These are phyloP conservation scores for Penicillium argentinense DNA, from an alignment of 495 filamentous ascomycete genomes.

Conservation along the genomic window DNA sequence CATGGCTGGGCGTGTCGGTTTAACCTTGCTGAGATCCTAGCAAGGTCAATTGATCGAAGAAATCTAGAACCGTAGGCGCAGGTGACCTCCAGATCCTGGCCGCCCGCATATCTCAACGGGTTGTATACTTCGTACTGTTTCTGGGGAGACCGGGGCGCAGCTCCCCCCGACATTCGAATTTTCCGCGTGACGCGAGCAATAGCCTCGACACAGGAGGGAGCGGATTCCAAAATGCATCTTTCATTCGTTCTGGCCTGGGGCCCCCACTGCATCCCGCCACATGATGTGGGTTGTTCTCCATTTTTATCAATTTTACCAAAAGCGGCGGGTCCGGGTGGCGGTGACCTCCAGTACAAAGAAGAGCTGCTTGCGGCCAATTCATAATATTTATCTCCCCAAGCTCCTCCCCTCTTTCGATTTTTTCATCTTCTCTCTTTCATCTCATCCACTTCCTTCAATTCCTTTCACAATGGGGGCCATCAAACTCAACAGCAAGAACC, in stretches of 20 bases:
- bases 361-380: background rate
- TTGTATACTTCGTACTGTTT: too few relatives aligned
- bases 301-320: background rate
- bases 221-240: background rate
- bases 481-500: slow-evolving; percentile 41
- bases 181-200: slow-evolving; percentile 1
- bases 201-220: too few relatives aligned
- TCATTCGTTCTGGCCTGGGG: background rate
- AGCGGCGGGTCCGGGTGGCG: slow-evolving; percentile 2
- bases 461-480: slow-evolving; percentile 36
- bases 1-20: too few relatives aligned
- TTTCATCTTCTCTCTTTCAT: background rate
- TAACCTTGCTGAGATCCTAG: too few relatives aligned
- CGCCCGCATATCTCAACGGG: too few relatives aligned
- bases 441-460: slow-evolving; percentile 6
- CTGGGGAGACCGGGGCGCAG: too few relatives aligned
- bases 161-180: too few relatives aligned
- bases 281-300: too few relatives aligned
- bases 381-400: background rate
- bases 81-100: too few relatives aligned
- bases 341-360: background rate
- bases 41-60: too few relatives aligned
- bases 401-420: background rate
- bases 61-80: too few relatives aligned
- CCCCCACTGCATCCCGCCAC: slow-evolving; percentile 1